Evolutionary conservation across 108 stramenopile species (phyloP).

Genomic region (Cyclotella kingstonii): DNA sequence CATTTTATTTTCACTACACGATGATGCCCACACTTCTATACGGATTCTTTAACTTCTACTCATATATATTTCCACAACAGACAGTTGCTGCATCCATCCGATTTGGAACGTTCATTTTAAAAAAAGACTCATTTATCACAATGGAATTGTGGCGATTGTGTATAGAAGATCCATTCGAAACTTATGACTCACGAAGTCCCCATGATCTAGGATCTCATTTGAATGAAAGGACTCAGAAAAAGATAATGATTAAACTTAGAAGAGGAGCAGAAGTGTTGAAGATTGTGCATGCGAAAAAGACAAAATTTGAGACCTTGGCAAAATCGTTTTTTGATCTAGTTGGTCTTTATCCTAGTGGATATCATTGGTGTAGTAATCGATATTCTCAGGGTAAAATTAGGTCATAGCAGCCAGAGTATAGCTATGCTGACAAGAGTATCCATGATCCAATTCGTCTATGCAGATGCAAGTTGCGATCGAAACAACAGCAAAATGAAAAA

Average conservation of each 20-base stretch:
- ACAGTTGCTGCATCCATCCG: conserved; percentile 60
- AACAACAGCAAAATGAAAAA: too few species aligned
- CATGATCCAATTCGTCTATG: too few species aligned
- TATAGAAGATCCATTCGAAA: conserved; percentile 90
- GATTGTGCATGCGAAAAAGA: not conserved
- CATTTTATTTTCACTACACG: conserved; percentile 21
- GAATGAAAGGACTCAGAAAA: conserved; percentile 43
- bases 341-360: too few species aligned
- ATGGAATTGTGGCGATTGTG: conserved; percentile 46
- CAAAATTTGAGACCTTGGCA: not conserved
- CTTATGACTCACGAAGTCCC: conserved; percentile 67
- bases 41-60: conserved; percentile 81
- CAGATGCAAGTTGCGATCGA: too few species aligned
- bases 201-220: conserved; percentile 74
- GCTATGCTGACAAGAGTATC: too few species aligned
- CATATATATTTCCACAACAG: conserved; percentile 44
- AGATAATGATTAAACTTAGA: conserved; percentile 32
- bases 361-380: too few species aligned
- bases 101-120: conserved; percentile 36
- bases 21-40: conserved; percentile 53
- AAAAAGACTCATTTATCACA: conserved; percentile 51
- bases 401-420: too few species aligned
- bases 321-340: not conserved
- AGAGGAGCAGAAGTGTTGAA: not conserved
- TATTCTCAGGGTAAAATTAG: too few species aligned